A percentile compares a stretch with the other conserved stretches of the same genome.
Evolutionary conservation across 805 yeast genomes (phyloP).

Genomic region (Allodekkera sacchari): DNA sequence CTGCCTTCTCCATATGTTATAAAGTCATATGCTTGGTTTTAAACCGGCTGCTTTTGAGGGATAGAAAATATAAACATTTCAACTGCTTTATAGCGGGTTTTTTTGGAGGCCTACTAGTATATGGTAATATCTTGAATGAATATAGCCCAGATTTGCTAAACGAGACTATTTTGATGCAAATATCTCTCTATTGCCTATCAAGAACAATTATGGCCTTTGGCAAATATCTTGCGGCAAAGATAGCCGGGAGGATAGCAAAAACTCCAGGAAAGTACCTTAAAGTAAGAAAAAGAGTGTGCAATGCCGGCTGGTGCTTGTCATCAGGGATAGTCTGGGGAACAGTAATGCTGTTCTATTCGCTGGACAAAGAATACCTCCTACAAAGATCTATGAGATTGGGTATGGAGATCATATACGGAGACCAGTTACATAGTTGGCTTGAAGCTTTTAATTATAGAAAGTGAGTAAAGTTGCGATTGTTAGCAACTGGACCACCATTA

Average conservation of each 20-base stretch:
- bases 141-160: constrained; percentile 8
- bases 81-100: constrained; percentile 22
- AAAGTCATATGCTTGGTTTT: constrained; percentile 10
- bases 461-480: constrained; percentile 1
- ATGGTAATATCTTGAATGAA: constrained; percentile 20
- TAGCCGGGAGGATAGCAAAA: constrained; percentile 7
- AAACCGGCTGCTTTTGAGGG: constrained; percentile 1
- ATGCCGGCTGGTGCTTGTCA: constrained; percentile 45
- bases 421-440: constrained; percentile 30
- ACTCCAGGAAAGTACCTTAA: not conserved
- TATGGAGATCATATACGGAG: constrained; percentile 67
- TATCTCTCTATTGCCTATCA: constrained; percentile 65
- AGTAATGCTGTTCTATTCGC: constrained; percentile 62
- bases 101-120: constrained; percentile 22
- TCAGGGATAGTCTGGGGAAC: constrained; percentile 65
- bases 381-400: constrained; percentile 60
- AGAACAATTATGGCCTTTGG: constrained; percentile 58
- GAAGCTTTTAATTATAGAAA: constrained; percentile 21
- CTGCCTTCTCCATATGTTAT: constrained; percentile 23
- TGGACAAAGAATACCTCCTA: constrained; percentile 46
- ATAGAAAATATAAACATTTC: not conserved
- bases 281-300: constrained; percentile 19
- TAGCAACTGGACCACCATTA: too few species aligned
- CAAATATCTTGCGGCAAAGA: constrained; percentile 32
- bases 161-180: constrained; percentile 51